Conservation (phyloP, 768 basidiomycete genomes). For the Hericium rajendrae region DNA sequence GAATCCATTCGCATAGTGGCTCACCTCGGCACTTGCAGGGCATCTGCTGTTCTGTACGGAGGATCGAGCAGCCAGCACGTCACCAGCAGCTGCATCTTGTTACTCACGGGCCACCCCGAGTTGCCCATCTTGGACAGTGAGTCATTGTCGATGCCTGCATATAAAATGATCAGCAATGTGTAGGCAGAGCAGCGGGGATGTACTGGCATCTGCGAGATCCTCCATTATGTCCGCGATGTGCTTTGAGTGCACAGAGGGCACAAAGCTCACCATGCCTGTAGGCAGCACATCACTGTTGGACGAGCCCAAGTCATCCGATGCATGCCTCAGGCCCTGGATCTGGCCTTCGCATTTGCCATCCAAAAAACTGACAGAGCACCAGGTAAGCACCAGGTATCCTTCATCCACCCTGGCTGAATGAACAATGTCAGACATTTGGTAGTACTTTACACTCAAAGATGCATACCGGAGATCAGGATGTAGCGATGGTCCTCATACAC, state of each 20-base stretch:
- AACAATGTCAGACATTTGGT: too few species aligned
- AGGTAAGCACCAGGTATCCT: too few species aligned
- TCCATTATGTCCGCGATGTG: conserved; percentile 76
- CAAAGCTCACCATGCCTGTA: conserved; percentile 19
- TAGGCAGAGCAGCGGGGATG: conserved; percentile 18
- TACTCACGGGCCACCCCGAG: conserved; percentile 30
- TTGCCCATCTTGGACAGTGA: conserved; percentile 49
- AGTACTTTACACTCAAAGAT: too few species aligned
- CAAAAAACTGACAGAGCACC: conserved; percentile 93
- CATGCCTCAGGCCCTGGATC: conserved; percentile 54
- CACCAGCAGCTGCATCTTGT: conserved; percentile 39
- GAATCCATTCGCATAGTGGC: conserved; percentile 39
- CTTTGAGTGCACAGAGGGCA: conserved; percentile 63
- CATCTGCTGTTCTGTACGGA: too few species aligned
- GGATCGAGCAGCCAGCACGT: conserved; percentile 26
- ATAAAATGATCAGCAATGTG: neutral
- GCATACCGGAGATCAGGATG: too few species aligned
- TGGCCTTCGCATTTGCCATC: conserved; percentile 88
- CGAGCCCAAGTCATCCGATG: conserved; percentile 21
- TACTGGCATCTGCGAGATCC: conserved; percentile 61
- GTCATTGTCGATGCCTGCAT: conserved; percentile 29
- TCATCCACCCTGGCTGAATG: too few species aligned
- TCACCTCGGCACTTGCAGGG: neutral
- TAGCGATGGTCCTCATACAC: too few species aligned
- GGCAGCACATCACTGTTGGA: conserved; percentile 8